Evolutionary conservation across 2,329 filamentous ascomycete species (phyloP).

Genomic region (Pestalotiopsis sp.): DNA sequence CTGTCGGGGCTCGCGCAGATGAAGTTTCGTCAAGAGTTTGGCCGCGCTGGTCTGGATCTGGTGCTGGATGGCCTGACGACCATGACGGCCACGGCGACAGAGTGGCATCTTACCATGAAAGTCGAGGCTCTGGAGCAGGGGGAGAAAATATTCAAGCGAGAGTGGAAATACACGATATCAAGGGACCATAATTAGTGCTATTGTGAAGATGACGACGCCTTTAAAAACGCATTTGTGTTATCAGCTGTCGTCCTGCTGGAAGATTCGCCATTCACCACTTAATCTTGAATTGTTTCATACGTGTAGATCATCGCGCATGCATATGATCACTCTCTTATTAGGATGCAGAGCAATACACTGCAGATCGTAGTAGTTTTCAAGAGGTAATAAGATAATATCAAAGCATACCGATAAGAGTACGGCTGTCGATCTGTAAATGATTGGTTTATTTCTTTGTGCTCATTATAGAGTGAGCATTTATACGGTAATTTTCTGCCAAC

Average conservation of each 20-base stretch:
- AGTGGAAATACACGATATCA: neutral
- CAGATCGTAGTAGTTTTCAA: too few relatives aligned
- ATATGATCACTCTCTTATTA: too few relatives aligned
- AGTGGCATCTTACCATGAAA: neutral
- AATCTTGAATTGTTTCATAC: too few relatives aligned
- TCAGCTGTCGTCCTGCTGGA: neutral
- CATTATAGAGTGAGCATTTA: too few relatives aligned
- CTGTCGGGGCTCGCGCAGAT: neutral
- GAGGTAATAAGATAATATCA: too few relatives aligned
- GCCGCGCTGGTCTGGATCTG: neutral
- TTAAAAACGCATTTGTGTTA: neutral
- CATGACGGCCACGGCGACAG: neutral
- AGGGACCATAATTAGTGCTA: neutral
- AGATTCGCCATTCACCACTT: too few relatives aligned
- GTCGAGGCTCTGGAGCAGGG: neutral
- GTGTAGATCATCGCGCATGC: too few relatives aligned
- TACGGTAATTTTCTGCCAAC: too few relatives aligned
- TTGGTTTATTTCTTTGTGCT: too few relatives aligned
- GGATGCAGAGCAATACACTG: too few relatives aligned
- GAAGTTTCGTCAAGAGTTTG: slow-evolving; percentile 1
- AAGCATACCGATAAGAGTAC: too few relatives aligned
- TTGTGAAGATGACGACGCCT: neutral
- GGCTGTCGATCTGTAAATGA: too few relatives aligned
- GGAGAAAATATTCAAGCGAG: neutral
- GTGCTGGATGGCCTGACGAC: neutral